These are phyloP conservation scores for Xeromyces bisporus DNA, from an alignment of 495 filamentous ascomycete species.

Conservation along the genomic window DNA sequence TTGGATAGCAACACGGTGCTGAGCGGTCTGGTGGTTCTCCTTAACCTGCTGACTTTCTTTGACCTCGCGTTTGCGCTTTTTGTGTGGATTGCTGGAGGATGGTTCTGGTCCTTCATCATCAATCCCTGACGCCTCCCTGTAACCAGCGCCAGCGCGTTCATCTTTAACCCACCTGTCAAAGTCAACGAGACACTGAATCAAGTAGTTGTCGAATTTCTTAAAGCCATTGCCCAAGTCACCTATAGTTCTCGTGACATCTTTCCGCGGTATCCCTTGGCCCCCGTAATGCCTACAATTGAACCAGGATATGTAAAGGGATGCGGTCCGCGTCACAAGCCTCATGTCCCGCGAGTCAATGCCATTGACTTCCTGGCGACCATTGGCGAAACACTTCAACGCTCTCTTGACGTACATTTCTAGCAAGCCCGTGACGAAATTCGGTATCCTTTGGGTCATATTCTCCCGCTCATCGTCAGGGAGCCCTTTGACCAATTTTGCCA, in stretches of 20 bases:
- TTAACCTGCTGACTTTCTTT: conserved; percentile 30
- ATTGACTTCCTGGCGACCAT: conserved; percentile 2
- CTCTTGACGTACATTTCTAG: conserved; percentile 1
- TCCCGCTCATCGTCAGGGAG: conserved; percentile 7
- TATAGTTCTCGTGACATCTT: conserved; percentile 6
- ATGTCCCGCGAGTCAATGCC: conserved; percentile 5
- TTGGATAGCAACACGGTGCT: conserved; percentile 26
- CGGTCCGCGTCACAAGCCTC: conserved; percentile 14
- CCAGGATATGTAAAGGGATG: conserved; percentile 24
- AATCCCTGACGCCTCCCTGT: neutral
- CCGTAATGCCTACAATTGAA: conserved; percentile 12
- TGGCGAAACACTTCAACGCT: conserved; percentile 5
- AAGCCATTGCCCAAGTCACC: conserved; percentile 7
- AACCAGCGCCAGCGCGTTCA: neutral
- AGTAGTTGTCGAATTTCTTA: conserved; percentile 9
- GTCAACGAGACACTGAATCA: conserved; percentile 9
- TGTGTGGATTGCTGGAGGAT: conserved; percentile 8
- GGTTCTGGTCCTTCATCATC: conserved; percentile 1
- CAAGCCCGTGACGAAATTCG: conserved; percentile 1
- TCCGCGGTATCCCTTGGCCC: conserved; percentile 7
- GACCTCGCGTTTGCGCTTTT: conserved; percentile 31
- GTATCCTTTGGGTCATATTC: conserved; percentile 3
- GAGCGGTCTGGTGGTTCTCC: conserved; percentile 28
- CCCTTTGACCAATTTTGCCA: conserved; percentile 11
- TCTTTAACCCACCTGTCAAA: conserved; percentile 4